Conservation (phyloP, 495 filamentous ascomycete genomes). For the Lophiotrema nucula region DNA sequence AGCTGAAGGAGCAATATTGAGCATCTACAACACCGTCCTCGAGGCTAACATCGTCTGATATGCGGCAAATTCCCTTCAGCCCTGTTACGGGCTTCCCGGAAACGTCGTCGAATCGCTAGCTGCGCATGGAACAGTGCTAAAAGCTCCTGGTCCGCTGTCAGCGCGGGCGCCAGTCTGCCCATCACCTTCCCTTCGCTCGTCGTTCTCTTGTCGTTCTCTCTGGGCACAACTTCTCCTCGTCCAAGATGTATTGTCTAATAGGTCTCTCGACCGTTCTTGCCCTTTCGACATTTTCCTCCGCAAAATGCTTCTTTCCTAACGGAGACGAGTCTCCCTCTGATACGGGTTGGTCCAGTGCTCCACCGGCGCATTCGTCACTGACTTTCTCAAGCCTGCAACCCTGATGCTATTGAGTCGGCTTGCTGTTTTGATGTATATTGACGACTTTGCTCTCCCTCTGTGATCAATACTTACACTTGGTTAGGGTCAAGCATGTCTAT, state of each 20-base stretch:
- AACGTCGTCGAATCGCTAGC: not conserved
- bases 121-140: not conserved
- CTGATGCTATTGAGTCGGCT: constrained; percentile 10
- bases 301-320: not conserved
- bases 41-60: no score
- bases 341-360: not conserved
- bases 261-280: not conserved
- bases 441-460: not conserved
- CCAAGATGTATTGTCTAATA: not conserved
- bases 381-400: constrained; percentile 10
- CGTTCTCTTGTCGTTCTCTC: no score
- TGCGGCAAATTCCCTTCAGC: not conserved
- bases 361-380: not conserved
- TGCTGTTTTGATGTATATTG: constrained; percentile 18
- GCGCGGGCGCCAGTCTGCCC: no score
- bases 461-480: not conserved
- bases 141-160: not conserved
- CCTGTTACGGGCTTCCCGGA: not conserved
- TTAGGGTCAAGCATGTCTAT: constrained; percentile 23
- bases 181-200: not conserved
- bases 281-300: not conserved
- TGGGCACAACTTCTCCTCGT: not conserved
- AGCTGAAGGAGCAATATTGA: no score
- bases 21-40: no score
- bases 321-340: not conserved